These are phyloP conservation scores for Mucor racemosus DNA, from an alignment of 371 early-diverging fungal genomes.

Conservation along the genomic window DNA sequence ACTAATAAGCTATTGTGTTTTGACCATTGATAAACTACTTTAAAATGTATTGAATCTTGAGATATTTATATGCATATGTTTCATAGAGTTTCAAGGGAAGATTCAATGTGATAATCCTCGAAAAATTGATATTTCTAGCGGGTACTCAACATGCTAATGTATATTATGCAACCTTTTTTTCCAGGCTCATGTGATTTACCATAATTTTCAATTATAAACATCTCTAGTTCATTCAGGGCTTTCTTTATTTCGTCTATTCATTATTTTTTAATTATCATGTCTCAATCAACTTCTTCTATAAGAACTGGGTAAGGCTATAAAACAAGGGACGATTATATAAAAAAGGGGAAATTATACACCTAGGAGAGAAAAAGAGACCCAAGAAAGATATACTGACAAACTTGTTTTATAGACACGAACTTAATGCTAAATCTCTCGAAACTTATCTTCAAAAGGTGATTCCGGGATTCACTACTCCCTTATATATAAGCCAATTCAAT, in stretches of 20 bases:
- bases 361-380: not conserved
- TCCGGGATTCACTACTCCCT: constrained; percentile 64
- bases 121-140: too few species aligned
- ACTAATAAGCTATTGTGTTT: too few species aligned
- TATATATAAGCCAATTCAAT: constrained; percentile 80
- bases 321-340: too few species aligned
- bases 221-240: not conserved
- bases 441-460: constrained; percentile 53
- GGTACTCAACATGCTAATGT: not conserved
- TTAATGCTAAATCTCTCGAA: constrained; percentile 62
- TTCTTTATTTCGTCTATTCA: not conserved
- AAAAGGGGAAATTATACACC: not conserved
- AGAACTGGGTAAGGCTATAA: constrained; percentile 31
- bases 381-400: not conserved
- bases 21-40: too few species aligned
- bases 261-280: not conserved
- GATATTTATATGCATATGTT: too few species aligned
- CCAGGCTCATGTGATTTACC: constrained; percentile 12
- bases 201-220: not conserved
- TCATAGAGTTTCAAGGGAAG: too few species aligned
- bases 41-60: too few species aligned
- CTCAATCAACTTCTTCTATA: constrained; percentile 38
- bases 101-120: too few species aligned
- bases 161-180: constrained; percentile 8
- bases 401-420: constrained; percentile 55